These are phyloP conservation scores for Pseudogymnoascus sp. DNA, from an alignment of 2,329 filamentous ascomycete genomes.

Conservation along the genomic window DNA sequence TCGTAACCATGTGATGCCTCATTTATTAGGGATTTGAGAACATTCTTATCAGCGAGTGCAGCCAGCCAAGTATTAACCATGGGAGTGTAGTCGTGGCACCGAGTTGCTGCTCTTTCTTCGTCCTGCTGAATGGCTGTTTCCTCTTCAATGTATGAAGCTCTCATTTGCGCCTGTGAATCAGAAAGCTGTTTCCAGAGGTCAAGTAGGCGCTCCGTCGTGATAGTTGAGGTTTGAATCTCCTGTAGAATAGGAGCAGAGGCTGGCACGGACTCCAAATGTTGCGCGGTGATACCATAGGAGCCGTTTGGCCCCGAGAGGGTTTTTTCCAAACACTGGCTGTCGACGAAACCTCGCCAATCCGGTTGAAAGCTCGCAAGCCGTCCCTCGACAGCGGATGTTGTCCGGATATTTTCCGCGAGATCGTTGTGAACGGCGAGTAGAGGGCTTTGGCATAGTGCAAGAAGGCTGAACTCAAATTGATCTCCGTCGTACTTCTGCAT, in stretches of 20 bases:
- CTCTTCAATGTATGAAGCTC: constrained; percentile 44
- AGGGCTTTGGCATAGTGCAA: constrained; percentile 66
- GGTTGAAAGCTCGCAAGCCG: constrained; percentile 33
- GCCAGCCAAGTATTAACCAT: constrained; percentile 63
- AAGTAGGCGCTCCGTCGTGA: constrained; percentile 26
- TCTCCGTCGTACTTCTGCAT: constrained; percentile 61
- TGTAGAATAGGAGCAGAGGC: constrained; percentile 3
- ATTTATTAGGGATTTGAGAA: constrained; percentile 41
- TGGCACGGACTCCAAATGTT: constrained; percentile 15
- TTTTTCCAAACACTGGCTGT: not conserved
- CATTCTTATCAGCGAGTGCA: constrained; percentile 59
- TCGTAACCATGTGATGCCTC: constrained; percentile 10
- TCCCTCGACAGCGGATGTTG: constrained; percentile 33
- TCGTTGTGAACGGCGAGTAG: constrained; percentile 30
- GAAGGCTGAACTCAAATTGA: constrained; percentile 66
- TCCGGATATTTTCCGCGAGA: constrained; percentile 38
- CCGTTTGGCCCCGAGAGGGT: constrained; percentile 13
- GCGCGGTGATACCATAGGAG: constrained; percentile 17
- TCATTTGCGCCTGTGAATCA: constrained; percentile 36
- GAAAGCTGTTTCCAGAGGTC: constrained; percentile 35
- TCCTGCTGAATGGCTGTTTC: constrained; percentile 39
- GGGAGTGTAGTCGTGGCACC: constrained; percentile 62
- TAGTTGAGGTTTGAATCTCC: constrained; percentile 14
- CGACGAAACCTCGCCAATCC: constrained; percentile 37
- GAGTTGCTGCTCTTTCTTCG: constrained; percentile 44